These are phyloP conservation scores for Salix caprea DNA, from an alignment of 345 rosid genomes.

Conservation along the genomic window DNA sequence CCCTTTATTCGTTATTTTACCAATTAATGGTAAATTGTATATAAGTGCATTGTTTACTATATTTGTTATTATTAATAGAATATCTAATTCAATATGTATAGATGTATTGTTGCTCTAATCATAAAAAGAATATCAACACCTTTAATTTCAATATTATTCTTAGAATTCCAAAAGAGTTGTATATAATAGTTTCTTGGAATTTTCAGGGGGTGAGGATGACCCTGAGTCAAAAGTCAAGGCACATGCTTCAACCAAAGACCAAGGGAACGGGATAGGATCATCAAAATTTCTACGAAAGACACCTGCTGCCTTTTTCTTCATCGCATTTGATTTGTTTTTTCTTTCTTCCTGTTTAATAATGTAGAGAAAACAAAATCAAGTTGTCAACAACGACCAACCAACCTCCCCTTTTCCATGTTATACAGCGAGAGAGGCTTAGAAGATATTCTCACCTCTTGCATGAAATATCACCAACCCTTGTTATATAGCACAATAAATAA, in stretches of 20 bases:
- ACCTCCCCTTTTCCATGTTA: neutral
- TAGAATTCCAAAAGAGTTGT: too few species aligned
- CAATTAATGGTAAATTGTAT: too few species aligned
- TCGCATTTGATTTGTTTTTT: neutral
- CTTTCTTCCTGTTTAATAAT: too few species aligned
- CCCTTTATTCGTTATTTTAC: too few species aligned
- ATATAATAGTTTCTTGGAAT: neutral
- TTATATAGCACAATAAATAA: neutral
- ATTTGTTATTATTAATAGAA: too few species aligned
- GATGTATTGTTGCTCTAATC: too few species aligned
- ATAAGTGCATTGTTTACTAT: too few species aligned
- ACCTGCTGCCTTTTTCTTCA: neutral
- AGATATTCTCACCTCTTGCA: neutral
- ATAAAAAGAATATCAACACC: too few species aligned
- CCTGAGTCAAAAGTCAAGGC: neutral
- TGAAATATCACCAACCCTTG: neutral
- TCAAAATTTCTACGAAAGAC: neutral
- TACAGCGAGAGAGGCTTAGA: neutral
- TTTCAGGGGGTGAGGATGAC: neutral
- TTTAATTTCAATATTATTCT: too few species aligned
- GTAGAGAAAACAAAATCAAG: too few species aligned
- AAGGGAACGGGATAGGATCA: neutral
- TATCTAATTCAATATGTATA: too few species aligned
- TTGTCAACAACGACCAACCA: neutral
- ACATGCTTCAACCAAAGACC: neutral